Conservation (phyloP, 176 grass and related monocot species). For the Zizania latifolia region DNA sequence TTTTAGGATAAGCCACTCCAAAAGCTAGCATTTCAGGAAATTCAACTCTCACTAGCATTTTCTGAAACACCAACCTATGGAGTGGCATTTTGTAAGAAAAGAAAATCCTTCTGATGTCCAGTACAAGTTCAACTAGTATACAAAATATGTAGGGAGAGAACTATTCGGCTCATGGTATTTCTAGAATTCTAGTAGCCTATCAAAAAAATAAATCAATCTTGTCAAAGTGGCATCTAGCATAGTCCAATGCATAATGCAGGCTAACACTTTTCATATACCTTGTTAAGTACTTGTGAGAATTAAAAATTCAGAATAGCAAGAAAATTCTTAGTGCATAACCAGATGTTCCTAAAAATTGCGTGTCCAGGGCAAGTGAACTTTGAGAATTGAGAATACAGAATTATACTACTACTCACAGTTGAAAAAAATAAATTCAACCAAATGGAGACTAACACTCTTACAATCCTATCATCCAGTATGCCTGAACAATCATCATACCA, state of each 20-base stretch:
- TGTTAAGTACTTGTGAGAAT: neutral
- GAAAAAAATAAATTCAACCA: constrained; percentile 8
- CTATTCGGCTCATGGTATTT: neutral
- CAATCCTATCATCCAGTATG: neutral
- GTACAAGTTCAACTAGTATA: neutral
- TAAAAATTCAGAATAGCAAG: neutral
- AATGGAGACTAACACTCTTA: neutral
- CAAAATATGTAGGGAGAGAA: neutral
- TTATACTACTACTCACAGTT: neutral
- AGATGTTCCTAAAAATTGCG: neutral
- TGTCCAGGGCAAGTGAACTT: neutral
- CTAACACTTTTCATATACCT: neutral
- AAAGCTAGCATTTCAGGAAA: neutral
- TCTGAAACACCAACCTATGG: neutral
- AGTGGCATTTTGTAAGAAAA: neutral
- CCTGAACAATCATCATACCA: neutral
- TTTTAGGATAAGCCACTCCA: neutral
- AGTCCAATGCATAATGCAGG: neutral
- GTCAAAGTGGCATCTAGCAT: neutral
- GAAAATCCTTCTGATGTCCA: neutral
- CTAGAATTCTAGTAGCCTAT: neutral
- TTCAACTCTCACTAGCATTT: neutral
- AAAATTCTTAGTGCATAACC: neutral
- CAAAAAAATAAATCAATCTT: neutral
- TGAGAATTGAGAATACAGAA: neutral